These are phyloP conservation scores for Fusarium goolgardi DNA, from an alignment of 2,329 filamentous ascomycete species.

Conservation along the genomic window DNA sequence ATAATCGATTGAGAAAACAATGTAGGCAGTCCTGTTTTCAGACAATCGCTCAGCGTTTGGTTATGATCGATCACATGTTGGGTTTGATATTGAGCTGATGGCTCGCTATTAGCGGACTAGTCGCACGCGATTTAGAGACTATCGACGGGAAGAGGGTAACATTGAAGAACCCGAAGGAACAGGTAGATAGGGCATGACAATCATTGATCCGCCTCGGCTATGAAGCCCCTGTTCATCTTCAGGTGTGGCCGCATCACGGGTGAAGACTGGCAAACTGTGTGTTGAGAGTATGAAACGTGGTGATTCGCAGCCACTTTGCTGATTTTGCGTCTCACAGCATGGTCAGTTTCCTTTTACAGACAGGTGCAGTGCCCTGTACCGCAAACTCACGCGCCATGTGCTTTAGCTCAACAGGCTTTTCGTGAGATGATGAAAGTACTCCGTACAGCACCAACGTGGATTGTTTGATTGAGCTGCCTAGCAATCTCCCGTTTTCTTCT, in stretches of 20 bases:
- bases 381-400: slow-evolving; percentile 30
- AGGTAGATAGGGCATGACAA: slow-evolving; percentile 13
- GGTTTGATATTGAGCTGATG: slow-evolving; percentile 10
- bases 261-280: slow-evolving; percentile 14
- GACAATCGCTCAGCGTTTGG: slow-evolving; percentile 15
- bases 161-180: slow-evolving; percentile 9
- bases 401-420: slow-evolving; percentile 13
- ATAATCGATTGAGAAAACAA: slow-evolving; percentile 9
- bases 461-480: slow-evolving; percentile 2
- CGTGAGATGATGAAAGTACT: not conserved
- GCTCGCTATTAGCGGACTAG: slow-evolving; percentile 15
- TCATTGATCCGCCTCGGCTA: slow-evolving; percentile 19
- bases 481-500: slow-evolving; percentile 12
- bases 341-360: slow-evolving; percentile 34
- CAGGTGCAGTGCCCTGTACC: slow-evolving; percentile 31
- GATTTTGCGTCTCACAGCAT: slow-evolving; percentile 16
- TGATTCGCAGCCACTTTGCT: slow-evolving; percentile 26
- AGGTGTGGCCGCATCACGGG: slow-evolving; percentile 13
- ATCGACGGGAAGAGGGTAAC: slow-evolving; percentile 19
- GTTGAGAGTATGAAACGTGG: slow-evolving; percentile 16
- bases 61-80: slow-evolving; percentile 2
- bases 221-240: slow-evolving; percentile 20
- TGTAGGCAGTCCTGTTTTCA: slow-evolving; percentile 12
- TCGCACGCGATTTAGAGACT: slow-evolving; percentile 5
- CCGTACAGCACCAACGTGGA: not conserved